Base-by-base conservation (phyloP, 1,284 basidiomycete species). In the Stereum hirsutum region DNA sequence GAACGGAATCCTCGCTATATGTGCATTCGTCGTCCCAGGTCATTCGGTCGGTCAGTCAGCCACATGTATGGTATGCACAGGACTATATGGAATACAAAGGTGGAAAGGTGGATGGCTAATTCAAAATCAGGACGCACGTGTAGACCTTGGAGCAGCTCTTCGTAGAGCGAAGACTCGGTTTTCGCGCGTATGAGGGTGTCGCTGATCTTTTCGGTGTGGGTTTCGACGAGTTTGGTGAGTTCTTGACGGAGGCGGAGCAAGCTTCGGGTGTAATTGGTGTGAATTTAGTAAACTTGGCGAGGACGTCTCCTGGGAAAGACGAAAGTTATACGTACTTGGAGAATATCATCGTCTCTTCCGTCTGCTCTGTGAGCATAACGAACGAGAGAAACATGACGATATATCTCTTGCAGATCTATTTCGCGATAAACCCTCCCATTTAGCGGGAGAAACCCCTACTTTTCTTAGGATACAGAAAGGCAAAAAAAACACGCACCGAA, bases 331-430 rank as follows among this genome's bases (percentile, higher is more conserved):
- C 74, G 52, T 57, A 92, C 92, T 92, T 91, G 11, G 86, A 82
- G 56, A 94, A 95, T 37, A 94, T 85, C 91, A 95, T 94, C 5
- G 87, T 89, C 58, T 96, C 92, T 51, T 93, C 89, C 33, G 81
- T 82, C 52, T 89, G 83, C 39, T 77, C 76, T 5, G 89, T 90
- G 50, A 95, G 63, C 20, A 76, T 74, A 17, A 91, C 77, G 49
- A 91, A 80, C 2, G 83, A 81, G 46, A 78, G 81, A 66, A 96
- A 95, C 49, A 93, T 58, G 20, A 69, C 68, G 10, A 82, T 72
- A 58, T 96, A 97, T 45, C 81, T 68, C 55, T 70, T 60, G 70
- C 82, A 74, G 60, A 70, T 62, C 72, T 64, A 42, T n/a, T 26
- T 14, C n/a, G n/a, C 42, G 19, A 14, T 23, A 5, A n/a, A 17